Percentiles rank a stretch among this genome's conserved stretches.
phyloP scores from a whole-genome alignment of 768 basidiomycete species.

The Melanogaster broomeanus region DNA sequence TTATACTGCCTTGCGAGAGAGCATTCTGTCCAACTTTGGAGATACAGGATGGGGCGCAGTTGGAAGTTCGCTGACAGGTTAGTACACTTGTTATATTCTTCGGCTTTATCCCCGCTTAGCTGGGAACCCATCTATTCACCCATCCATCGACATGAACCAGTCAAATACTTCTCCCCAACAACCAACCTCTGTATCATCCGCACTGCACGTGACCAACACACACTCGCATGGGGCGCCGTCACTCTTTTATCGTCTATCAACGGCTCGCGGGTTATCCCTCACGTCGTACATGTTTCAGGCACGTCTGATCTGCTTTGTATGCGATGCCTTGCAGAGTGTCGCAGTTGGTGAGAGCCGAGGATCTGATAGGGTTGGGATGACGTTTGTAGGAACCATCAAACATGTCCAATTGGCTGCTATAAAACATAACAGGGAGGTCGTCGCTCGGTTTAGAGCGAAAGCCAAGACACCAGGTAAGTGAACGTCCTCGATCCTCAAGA shows the following conservation, averaged over 20 bases:
- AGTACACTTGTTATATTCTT: slow-evolving; percentile 16
- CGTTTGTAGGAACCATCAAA: slow-evolving; percentile 73
- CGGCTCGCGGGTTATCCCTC: slow-evolving; percentile 60
- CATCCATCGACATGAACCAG: slow-evolving; percentile 37
- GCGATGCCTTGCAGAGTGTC: no score
- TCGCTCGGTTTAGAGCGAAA: slow-evolving; percentile 63
- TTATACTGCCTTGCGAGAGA: slow-evolving; percentile 68
- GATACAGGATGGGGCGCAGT: slow-evolving; percentile 87
- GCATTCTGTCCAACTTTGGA: slow-evolving; percentile 73
- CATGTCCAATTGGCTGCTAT: slow-evolving; percentile 81
- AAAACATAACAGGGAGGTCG: slow-evolving; percentile 66
- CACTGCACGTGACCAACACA: slow-evolving; percentile 79
- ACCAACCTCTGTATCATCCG: slow-evolving; percentile 87
- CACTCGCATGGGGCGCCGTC: slow-evolving; percentile 76
- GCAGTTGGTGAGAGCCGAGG: background rate
- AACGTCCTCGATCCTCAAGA: background rate
- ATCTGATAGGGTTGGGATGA: background rate
- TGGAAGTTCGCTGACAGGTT: slow-evolving; percentile 68
- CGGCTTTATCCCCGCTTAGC: no score
- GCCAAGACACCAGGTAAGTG: slow-evolving; percentile 53
- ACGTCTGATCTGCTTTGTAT: slow-evolving; percentile 24
- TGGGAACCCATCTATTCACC: background rate
- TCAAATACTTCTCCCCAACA: slow-evolving; percentile 85
- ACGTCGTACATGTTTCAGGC: slow-evolving; percentile 85
- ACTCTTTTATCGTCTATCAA: slow-evolving; percentile 69